phyloP scores from a whole-genome alignment of 2,329 filamentous ascomycete genomes.

The Aspergillus bombycis region DNA sequence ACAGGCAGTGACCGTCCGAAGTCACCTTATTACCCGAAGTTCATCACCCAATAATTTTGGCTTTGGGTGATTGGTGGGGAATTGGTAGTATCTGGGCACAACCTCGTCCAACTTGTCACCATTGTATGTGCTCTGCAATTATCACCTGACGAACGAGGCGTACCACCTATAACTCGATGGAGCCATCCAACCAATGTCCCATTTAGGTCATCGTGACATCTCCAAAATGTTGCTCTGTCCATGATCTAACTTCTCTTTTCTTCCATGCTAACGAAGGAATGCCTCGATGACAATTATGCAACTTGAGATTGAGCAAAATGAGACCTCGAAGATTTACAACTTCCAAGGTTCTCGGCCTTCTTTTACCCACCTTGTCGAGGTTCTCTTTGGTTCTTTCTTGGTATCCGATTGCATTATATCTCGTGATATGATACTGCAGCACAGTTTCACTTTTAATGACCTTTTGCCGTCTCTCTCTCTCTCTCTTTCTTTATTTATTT shows the following conservation, averaged over 20 bases:
- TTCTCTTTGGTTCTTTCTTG: neutral
- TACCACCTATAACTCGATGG: neutral
- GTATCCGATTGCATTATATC: neutral
- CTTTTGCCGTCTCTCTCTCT: conserved; percentile 9
- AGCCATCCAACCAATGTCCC: neutral
- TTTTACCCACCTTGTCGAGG: neutral
- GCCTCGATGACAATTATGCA: conserved; percentile 16
- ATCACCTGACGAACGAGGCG: neutral
- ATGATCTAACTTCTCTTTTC: neutral
- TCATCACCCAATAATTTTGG: conserved; percentile 31
- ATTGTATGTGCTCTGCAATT: neutral
- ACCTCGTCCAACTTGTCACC: neutral
- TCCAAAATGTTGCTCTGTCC: neutral
- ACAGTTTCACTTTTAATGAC: conserved; percentile 2
- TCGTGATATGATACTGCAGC: neutral
- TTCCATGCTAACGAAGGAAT: conserved; percentile 18
- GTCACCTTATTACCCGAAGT: conserved; percentile 35
- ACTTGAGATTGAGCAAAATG: conserved; percentile 7
- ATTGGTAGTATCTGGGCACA: neutral
- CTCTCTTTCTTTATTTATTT: no score
- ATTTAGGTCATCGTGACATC: neutral
- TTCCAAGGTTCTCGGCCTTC: neutral
- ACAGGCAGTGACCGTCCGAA: conserved; percentile 40
- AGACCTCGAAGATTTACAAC: neutral
- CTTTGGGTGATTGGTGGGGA: neutral